phyloP scores from a whole-genome alignment of 2,329 filamentous ascomycete species.

The Fusarium sp. region DNA sequence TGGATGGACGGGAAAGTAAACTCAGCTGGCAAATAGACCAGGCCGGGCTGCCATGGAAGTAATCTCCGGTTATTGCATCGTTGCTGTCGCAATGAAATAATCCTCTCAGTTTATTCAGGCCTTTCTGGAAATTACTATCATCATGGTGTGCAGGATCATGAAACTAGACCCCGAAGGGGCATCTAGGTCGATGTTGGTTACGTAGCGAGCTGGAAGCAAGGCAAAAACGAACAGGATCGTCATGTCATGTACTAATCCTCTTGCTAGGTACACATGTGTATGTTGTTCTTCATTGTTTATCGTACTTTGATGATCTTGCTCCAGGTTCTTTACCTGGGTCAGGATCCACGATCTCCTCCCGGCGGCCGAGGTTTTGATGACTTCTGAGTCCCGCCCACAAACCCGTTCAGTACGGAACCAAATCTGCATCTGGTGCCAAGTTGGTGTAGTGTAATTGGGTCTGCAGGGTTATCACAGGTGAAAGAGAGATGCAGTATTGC shows the following conservation, averaged over 20 bases:
- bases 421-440: constrained; percentile 35
- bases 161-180: constrained; percentile 38
- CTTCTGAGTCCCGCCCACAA: constrained; percentile 17
- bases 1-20: constrained; percentile 19
- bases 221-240: constrained; percentile 12
- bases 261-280: neutral
- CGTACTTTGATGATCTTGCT: neutral
- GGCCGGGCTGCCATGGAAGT: constrained; percentile 29
- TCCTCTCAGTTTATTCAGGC: constrained; percentile 27
- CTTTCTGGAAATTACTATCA: constrained; percentile 43
- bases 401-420: constrained; percentile 29
- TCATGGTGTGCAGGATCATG: constrained; percentile 40
- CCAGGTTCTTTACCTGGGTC: neutral
- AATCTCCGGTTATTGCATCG: constrained; percentile 44
- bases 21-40: constrained; percentile 32
- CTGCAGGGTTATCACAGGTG: constrained; percentile 40
- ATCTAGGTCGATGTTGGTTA: constrained; percentile 29
- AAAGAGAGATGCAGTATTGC: constrained; percentile 29
- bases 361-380: constrained; percentile 24
- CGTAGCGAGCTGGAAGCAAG: constrained; percentile 28
- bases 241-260: neutral
- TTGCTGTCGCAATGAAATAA: constrained; percentile 40
- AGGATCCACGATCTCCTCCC: constrained; percentile 24
- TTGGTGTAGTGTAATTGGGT: constrained; percentile 38
- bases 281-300: constrained; percentile 2